Evolutionary conservation across 768 basidiomycete genomes (phyloP).

Genomic region (Auriscalpium orientale): DNA sequence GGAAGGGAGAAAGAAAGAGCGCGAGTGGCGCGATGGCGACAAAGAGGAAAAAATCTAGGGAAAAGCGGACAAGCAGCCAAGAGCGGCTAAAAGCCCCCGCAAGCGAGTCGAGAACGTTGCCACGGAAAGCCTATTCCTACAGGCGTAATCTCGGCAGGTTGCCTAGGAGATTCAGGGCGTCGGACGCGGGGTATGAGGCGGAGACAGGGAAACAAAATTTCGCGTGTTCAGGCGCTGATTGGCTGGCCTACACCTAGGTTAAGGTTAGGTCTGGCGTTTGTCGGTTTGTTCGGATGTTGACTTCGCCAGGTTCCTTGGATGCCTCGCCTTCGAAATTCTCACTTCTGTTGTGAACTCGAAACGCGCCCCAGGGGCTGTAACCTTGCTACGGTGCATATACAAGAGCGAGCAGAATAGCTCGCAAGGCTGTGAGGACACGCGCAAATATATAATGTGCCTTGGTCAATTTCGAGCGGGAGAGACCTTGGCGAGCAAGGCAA

Average conservation of each 20-base stretch:
- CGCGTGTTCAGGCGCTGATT: neutral
- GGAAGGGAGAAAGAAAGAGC: neutral
- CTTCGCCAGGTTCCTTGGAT: no score
- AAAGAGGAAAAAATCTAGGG: neutral
- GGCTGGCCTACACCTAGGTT: neutral
- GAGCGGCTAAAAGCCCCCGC: no score
- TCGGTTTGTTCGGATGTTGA: neutral
- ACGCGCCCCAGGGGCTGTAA: no score
- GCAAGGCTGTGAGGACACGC: no score
- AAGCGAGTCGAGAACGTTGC: neutral
- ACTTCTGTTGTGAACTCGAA: no score
- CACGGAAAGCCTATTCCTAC: neutral
- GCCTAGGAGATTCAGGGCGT: conserved; percentile 4
- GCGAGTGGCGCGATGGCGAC: neutral
- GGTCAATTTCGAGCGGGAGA: no score
- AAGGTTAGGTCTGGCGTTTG: neutral
- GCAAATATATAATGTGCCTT: no score
- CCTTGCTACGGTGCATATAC: no score
- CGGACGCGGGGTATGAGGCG: conserved; percentile 8
- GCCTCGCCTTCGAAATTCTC: no score
- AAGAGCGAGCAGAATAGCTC: no score
- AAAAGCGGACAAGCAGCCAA: neutral
- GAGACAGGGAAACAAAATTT: neutral
- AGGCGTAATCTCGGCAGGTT: conserved; percentile 1
- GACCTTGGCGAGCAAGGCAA: no score